Conservation (phyloP, 257 asterid genomes). For the Solanum paucissectum region DNA sequence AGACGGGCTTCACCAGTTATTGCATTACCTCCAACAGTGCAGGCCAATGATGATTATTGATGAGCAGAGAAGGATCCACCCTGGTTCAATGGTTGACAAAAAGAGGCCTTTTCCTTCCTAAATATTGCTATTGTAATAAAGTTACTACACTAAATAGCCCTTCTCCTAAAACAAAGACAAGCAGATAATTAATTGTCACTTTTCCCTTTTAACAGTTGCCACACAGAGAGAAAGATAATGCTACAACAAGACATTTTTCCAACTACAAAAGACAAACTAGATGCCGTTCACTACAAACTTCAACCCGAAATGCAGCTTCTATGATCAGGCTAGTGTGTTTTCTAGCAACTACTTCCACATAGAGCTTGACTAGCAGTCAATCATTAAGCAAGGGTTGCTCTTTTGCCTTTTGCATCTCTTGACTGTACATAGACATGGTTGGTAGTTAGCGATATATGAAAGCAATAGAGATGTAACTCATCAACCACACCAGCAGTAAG, state of each 20-base stretch:
- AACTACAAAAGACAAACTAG: not conserved
- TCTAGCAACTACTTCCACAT: not conserved
- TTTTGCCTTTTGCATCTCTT: constrained; percentile 80
- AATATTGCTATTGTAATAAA: not conserved
- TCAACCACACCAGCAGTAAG: not conserved
- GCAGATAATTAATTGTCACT: not conserved
- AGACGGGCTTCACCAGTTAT: no score
- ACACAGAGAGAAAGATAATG: not conserved
- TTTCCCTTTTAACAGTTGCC: not conserved
- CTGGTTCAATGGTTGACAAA: not conserved
- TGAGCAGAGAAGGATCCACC: not conserved
- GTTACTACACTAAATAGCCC: not conserved
- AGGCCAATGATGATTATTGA: not conserved
- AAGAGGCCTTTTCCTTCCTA: not conserved
- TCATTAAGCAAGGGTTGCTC: constrained; percentile 74
- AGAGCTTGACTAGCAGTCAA: not conserved
- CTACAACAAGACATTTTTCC: not conserved
- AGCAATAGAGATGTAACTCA: constrained; percentile 9
- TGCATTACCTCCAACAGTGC: no score
- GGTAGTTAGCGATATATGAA: not conserved
- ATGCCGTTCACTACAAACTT: not conserved
- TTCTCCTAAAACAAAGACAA: not conserved
- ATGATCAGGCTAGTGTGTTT: not conserved
- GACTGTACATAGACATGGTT: constrained; percentile 39
- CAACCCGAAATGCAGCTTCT: not conserved